Evolutionary conservation across 257 asterid genomes (phyloP).

Genomic region (Solanum bukasovii): DNA sequence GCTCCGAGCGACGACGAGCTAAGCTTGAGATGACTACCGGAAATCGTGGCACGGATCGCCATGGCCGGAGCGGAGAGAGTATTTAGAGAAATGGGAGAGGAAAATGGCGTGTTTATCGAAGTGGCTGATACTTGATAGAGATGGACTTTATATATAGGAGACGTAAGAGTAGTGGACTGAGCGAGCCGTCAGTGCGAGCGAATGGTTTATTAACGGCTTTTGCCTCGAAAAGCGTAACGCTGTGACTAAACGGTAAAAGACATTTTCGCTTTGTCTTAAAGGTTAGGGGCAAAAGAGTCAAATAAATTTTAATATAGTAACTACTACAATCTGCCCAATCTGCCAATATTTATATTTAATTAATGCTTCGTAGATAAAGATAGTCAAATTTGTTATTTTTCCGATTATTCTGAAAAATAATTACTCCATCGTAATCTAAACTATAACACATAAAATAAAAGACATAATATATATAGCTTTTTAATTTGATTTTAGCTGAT

Average conservation of each 20-base stretch:
- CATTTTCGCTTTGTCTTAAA: background rate
- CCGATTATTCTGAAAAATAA: background rate
- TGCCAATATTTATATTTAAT: background rate
- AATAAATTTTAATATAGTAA: background rate
- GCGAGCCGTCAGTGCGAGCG: background rate
- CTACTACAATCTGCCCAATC: background rate
- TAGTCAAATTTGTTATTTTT: background rate
- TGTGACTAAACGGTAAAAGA: background rate
- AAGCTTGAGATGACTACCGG: slow-evolving; percentile 20
- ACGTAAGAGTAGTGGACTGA: background rate
- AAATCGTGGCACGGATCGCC: slow-evolving; percentile 44
- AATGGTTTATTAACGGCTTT: background rate
- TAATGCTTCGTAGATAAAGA: background rate
- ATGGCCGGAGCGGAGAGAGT: slow-evolving; percentile 8
- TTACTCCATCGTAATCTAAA: no score
- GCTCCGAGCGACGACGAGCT: slow-evolving; percentile 25
- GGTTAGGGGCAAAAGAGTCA: background rate
- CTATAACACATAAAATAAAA: no score
- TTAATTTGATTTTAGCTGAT: no score
- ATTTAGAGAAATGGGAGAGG: background rate
- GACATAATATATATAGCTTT: no score
- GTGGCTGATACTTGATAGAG: background rate
- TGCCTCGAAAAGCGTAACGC: slow-evolving; percentile 1
- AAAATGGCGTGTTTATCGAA: background rate
- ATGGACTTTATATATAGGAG: background rate